Evolutionary conservation across 2,329 filamentous ascomycete genomes (phyloP).

Genomic region (Aspergillus carbonarius): DNA sequence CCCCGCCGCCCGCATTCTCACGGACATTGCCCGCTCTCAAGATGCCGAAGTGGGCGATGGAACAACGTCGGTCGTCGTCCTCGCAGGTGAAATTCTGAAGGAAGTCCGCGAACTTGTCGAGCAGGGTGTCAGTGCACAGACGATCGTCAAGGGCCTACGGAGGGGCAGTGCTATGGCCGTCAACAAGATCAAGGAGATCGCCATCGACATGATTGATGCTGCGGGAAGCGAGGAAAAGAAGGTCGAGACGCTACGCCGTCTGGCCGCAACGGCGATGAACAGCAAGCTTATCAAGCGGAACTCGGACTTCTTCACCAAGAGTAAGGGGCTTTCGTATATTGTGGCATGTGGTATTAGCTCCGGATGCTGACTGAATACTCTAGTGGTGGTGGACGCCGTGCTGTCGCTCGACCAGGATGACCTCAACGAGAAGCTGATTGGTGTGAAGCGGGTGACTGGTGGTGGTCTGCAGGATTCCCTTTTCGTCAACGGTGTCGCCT

Average conservation of each 20-base stretch:
- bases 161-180: conserved; percentile 86
- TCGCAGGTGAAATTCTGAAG: conserved; percentile 97
- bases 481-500: conserved; percentile 96
- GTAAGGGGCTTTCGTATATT: conserved; percentile 47
- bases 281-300: conserved; percentile 99
- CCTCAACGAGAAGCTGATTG: conserved; percentile 96
- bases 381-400: conserved; percentile 97
- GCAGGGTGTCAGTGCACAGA: conserved; percentile 94
- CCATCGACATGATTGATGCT: conserved; percentile 66
- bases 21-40: conserved; percentile 97
- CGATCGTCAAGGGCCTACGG: conserved; percentile 93
- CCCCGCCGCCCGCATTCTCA: conserved; percentile 93
- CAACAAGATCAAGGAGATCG: conserved; percentile 99
- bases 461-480: conserved; percentile 94
- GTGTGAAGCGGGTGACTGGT: conserved; percentile 96
- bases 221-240: conserved; percentile 79
- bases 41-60: conserved; percentile 98
- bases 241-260: conserved; percentile 81
- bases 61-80: conserved; percentile 93
- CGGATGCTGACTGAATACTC: conserved; percentile 21
- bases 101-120: conserved; percentile 96
- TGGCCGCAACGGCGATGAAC: conserved; percentile 96
- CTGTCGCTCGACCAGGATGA: conserved; percentile 94
- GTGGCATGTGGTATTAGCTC: neutral
- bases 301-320: conserved; percentile 95